Evolutionary conservation across 192 early-diverging fungal species (phyloP).

Genomic region (Linnemannia elongata): DNA sequence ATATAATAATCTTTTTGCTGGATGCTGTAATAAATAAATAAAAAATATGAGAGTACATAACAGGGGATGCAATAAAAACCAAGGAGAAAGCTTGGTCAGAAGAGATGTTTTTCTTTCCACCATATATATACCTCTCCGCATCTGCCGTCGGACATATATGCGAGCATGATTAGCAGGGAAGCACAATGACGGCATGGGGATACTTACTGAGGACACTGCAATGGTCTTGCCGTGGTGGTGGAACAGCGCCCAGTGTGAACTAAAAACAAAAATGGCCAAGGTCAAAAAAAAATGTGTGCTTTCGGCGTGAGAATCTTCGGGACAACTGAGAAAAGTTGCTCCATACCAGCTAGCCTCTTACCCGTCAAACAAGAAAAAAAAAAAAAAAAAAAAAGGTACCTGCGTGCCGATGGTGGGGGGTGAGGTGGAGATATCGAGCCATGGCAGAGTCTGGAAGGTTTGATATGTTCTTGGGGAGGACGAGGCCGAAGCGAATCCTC

Average conservation of each 20-base stretch:
- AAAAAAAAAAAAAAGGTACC: neutral
- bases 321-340: slow-evolving; percentile 4
- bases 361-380: neutral
- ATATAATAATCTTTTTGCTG: slow-evolving; percentile 45
- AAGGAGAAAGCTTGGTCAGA: neutral
- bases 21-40: slow-evolving; percentile 10
- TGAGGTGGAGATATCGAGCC: slow-evolving; percentile 32
- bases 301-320: neutral
- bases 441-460: slow-evolving; percentile 26
- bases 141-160: neutral
- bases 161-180: neutral
- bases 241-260: slow-evolving; percentile 29
- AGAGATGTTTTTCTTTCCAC: neutral
- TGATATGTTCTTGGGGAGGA: slow-evolving; percentile 27
- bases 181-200: neutral
- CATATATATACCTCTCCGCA: neutral
- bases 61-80: neutral
- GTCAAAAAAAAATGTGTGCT: neutral
- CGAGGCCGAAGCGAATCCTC: slow-evolving; percentile 21
- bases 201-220: slow-evolving; percentile 54
- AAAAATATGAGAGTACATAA: neutral
- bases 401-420: slow-evolving; percentile 25
- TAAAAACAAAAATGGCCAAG: neutral
- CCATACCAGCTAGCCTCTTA: neutral
- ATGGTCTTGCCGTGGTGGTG: slow-evolving; percentile 30